Conservation (phyloP, 1,284 basidiomycete genomes). For the Porodaedalea pini region DNA sequence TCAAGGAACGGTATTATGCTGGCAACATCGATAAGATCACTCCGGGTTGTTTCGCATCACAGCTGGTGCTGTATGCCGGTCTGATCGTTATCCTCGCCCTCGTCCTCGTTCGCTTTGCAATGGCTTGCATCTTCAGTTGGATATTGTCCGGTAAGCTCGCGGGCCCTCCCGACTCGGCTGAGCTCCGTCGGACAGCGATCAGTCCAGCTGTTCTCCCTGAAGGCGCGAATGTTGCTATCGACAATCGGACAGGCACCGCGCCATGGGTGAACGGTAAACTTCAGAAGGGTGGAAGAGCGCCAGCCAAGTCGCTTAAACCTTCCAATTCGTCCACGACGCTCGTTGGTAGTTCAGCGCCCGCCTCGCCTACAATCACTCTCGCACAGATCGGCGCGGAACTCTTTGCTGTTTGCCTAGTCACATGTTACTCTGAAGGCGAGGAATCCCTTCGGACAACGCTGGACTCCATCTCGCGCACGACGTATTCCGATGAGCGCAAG, state of each 20-base stretch:
- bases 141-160: slow-evolving; percentile 82
- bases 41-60: slow-evolving; percentile 91
- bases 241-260: slow-evolving; percentile 87
- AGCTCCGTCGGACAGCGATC: slow-evolving; percentile 75
- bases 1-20: slow-evolving; percentile 82
- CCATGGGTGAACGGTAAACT: slow-evolving; percentile 75
- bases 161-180: slow-evolving; percentile 62
- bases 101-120: slow-evolving; percentile 88
- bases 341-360: slow-evolving; percentile 39
- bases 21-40: slow-evolving; percentile 97
- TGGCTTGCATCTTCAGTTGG: slow-evolving; percentile 98
- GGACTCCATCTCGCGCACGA: slow-evolving; percentile 87
- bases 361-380: slow-evolving; percentile 71
- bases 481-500: slow-evolving; percentile 90
- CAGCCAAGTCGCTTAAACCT: slow-evolving; percentile 42
- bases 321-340: slow-evolving; percentile 50
- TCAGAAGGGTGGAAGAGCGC: slow-evolving; percentile 47
- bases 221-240: slow-evolving; percentile 87
- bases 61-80: slow-evolving; percentile 88
- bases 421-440: slow-evolving; percentile 96
- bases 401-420: slow-evolving; percentile 93
- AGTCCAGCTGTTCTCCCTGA: slow-evolving; percentile 94
- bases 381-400: slow-evolving; percentile 91
- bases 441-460: slow-evolving; percentile 89
- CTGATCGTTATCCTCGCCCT: slow-evolving; percentile 89